Evolutionary conservation across 1,284 basidiomycete genomes (phyloP).

Genomic region (Apiotrichum akiyoshidainum): DNA sequence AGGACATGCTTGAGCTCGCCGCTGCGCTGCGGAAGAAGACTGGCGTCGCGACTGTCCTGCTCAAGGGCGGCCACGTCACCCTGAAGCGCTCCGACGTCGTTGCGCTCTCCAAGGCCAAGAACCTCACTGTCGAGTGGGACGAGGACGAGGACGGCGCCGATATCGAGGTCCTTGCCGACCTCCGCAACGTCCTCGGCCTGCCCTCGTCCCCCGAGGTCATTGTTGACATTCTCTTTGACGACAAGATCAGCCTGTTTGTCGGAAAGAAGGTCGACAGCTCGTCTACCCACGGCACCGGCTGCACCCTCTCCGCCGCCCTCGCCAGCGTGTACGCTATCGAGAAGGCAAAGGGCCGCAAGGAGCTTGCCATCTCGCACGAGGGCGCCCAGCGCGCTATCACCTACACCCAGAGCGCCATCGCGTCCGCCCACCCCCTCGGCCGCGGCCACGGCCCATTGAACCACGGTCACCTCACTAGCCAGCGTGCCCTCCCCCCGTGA

Average conservation of each 20-base stretch:
- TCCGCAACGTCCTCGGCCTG: conserved; percentile 10
- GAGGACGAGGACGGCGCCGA: conserved; percentile 22
- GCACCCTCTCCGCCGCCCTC: conserved; percentile 81
- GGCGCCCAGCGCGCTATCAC: conserved; percentile 62
- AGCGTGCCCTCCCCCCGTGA: conserved; percentile 60
- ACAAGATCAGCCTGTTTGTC: conserved; percentile 59
- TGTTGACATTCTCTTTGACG: conserved; percentile 69
- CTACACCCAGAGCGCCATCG: conserved; percentile 76
- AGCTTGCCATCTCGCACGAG: conserved; percentile 52
- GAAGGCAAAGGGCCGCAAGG: neutral
- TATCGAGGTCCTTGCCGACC: conserved; percentile 30
- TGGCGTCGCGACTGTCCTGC: conserved; percentile 60
- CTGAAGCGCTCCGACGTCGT: conserved; percentile 55
- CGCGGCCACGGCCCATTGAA: conserved; percentile 81
- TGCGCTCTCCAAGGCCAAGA: conserved; percentile 11
- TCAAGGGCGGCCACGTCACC: conserved; percentile 83
- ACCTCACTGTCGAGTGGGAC: conserved; percentile 4
- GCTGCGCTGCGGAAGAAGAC: conserved; percentile 57
- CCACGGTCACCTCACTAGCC: conserved; percentile 67
- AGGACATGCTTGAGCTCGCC: conserved; percentile 66
- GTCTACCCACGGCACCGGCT: conserved; percentile 90
- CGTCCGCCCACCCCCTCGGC: conserved; percentile 67
- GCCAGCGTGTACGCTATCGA: conserved; percentile 54
- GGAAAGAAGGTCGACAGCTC: conserved; percentile 64
- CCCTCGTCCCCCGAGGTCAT: conserved; percentile 54